Base-by-base conservation (phyloP, 2,329 filamentous ascomycete species). In the Claviceps pazoutovae region DNA sequence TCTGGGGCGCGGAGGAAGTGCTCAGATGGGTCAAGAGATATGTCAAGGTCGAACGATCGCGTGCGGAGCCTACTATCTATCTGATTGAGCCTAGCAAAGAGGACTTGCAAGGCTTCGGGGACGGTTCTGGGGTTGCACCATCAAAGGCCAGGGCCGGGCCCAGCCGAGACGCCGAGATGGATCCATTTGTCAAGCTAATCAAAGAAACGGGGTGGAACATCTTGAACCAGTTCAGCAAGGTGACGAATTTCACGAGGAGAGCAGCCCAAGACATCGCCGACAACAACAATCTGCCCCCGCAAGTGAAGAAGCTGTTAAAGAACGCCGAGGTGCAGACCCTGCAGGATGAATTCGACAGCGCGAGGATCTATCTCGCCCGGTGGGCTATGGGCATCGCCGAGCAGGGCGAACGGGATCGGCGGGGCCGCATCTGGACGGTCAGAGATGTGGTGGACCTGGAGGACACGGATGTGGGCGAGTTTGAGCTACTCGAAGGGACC, bases 311-410 rank as follows among this genome's bases (percentile, higher is more conserved):
- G 49, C 67, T 98, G 59, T 80, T 98, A 66, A 83, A 82, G 62
- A 96, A 94, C 57, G 90, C 90, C 0, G 90, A 98, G 62, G 89
- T 98, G 0, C 90, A 96, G 70, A 96, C 87, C 0, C 67, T 98
- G 21, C 90, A 96, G 63, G 90, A 97, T 54, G 94, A 98, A 64
- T 98, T 96, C 60, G 94, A 98, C 71, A 95, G 89, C 61, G 93
- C 94, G 4, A 80, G 93, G 57, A 76, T 98, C 54, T 98, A 98
- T 63, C 75, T 98, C 41, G 93, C 93, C 21, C 78, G 93, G 56
- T 98, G 93, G 93, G 93, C 93, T 2, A 97, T 98, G 93, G 89
- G 89, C 7, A 95, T 98, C 57, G 90, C 93, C 0, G 94, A 98
- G 66, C 93, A 98, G 70, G 91, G 90, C 60, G 93, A 98, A 62